Base-by-base conservation (phyloP, 257 asterid genomes). In the Ilex asprella region DNA sequence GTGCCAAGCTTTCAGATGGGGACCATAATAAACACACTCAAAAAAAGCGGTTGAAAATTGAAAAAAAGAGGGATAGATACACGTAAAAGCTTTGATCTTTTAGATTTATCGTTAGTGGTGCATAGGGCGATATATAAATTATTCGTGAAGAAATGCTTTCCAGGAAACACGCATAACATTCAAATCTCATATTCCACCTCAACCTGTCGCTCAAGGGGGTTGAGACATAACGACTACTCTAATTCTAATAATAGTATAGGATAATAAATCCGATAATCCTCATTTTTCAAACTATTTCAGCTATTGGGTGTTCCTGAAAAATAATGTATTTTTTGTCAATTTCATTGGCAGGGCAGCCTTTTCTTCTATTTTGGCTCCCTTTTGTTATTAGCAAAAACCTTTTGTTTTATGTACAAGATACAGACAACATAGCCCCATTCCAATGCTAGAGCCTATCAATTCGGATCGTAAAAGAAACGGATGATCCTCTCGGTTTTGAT, bases 1-100 rank as follows among this genome's bases (percentile, higher is more conserved):
- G 32, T 61, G n/a, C 59, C 63, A 71, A 69, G 67, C 69, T 64
- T 68, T 69, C 68, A 59, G 58, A 4, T 29, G 74, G 85, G 88
- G 83, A 72, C 82, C 88, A 82, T 64, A 56, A 0, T 3, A 55
- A 71, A 60, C 41, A 64, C 46, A 64, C 62, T 64, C 27, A 64
- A 55, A 67, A 43, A 74, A 59, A n/a, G 39, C 16, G 9, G 16
- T 55, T 58, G 56, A 49, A 59, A 63, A 10, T 64, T n/a, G 39
- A 30, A 52, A 66, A 44, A 49, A 12, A 61, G 46, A 39, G 29
- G 29, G 2, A 29, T 12, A 39, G 27, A 51, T 3, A 49, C 9
- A 39, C n/a, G 0, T 55, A 51, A 58, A 55, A 59, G 4, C 44
- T 16, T 30, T 7, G 29, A 61, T 41, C 16, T 21, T 39, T 29